Evolutionary conservation across 345 rosid species (phyloP).

Genomic region (Eucalyptus viminalis): DNA sequence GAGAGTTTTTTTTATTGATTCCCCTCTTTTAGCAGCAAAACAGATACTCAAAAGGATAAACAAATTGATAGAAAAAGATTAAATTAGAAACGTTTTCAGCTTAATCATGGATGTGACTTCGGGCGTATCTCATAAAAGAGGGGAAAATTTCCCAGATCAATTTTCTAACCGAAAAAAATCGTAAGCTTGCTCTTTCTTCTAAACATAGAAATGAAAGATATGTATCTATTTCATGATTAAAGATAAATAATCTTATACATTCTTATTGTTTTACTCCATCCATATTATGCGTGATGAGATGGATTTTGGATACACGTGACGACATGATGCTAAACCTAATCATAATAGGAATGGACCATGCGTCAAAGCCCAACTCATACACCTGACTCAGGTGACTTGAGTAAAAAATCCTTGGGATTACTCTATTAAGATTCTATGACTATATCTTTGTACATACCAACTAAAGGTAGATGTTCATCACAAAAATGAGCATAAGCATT

Average conservation of each 20-base stretch:
- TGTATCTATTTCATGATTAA: background rate
- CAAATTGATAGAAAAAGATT: background rate
- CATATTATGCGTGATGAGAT: background rate
- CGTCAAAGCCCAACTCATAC: background rate
- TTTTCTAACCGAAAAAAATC: background rate
- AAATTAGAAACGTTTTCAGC: background rate
- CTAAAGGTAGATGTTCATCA: background rate
- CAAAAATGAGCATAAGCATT: background rate
- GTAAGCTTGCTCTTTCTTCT: background rate
- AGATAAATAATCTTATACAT: background rate
- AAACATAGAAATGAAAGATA: background rate
- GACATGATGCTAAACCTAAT: background rate
- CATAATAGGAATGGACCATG: background rate
- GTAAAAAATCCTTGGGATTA: background rate
- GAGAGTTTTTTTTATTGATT: background rate
- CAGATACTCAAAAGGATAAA: background rate
- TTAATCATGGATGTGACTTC: background rate
- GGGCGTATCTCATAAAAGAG: background rate
- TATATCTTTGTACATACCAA: background rate
- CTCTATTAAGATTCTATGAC: background rate
- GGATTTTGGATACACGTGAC: background rate
- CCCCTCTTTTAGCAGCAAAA: background rate
- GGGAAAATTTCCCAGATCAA: background rate
- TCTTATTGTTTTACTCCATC: background rate
- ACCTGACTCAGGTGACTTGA: fast-evolving